Conservation (phyloP, 495 filamentous ascomycete species). For the Penicillium canescens region DNA sequence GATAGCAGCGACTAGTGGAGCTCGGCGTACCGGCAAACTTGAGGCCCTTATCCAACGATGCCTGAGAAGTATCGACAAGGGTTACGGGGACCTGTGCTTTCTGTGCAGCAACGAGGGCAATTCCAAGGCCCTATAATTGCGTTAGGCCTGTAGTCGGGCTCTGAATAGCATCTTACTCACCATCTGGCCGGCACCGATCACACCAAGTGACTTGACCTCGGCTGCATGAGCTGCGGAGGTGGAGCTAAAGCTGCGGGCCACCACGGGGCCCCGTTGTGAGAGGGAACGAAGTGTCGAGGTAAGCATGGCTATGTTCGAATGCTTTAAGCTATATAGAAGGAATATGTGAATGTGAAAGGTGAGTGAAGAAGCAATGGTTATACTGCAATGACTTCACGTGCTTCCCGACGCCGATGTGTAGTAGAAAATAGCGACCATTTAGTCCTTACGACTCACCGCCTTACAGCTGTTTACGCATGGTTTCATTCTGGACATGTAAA, state of each 20-base stretch:
- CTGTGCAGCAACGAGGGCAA: conserved; percentile 90
- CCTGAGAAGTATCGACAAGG: conserved; percentile 80
- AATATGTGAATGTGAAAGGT: conserved; percentile 6
- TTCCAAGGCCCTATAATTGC: conserved; percentile 77
- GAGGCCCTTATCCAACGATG: conserved; percentile 86
- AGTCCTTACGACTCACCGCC: background rate
- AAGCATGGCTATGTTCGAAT: conserved; percentile 29
- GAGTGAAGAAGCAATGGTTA: conserved; percentile 2
- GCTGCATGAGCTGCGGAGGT: conserved; percentile 52
- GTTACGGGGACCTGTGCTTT: conserved; percentile 83
- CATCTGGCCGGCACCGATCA: conserved; percentile 97
- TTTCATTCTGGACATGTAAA: too few relatives aligned
- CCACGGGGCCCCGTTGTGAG: conserved; percentile 28
- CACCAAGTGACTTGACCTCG: conserved; percentile 86
- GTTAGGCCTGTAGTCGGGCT: conserved; percentile 16
- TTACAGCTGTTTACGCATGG: background rate
- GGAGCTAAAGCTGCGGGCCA: conserved; percentile 46
- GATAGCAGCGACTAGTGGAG: background rate
- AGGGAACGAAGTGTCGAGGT: conserved; percentile 31
- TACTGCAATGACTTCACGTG: conserved; percentile 13
- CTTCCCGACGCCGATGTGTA: background rate
- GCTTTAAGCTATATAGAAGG: conserved; percentile 2
- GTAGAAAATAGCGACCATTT: background rate
- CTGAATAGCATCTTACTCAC: conserved; percentile 44
- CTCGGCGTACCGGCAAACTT: conserved; percentile 73